Conservation (phyloP, 2,329 filamentous ascomycete species). For the Clonostachys rosea region DNA sequence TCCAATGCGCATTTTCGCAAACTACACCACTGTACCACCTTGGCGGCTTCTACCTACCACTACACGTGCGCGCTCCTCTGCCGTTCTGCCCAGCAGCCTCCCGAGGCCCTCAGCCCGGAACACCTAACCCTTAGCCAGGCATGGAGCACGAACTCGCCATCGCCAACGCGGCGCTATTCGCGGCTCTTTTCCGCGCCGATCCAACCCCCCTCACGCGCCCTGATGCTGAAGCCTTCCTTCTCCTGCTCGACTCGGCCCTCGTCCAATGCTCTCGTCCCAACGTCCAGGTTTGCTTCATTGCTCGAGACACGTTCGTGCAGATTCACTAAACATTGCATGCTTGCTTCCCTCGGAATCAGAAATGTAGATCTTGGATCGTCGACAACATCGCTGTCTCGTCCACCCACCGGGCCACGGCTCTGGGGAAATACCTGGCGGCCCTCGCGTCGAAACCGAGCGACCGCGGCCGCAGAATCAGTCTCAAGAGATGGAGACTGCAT, state of each 20-base stretch:
- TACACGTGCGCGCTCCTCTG: too few relatives aligned
- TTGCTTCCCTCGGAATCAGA: slow-evolving; percentile 47
- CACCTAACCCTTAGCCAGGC: not conserved
- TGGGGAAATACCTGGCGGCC: slow-evolving; percentile 73
- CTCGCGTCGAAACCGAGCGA: slow-evolving; percentile 53
- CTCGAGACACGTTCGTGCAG: slow-evolving; percentile 3
- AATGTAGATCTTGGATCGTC: slow-evolving; percentile 83
- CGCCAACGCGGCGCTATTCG: slow-evolving; percentile 73
- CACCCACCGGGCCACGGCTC: slow-evolving; percentile 52
- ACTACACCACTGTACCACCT: too few relatives aligned
- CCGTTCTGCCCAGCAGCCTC: too few relatives aligned
- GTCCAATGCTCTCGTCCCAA: slow-evolving; percentile 72
- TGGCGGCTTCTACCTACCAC: too few relatives aligned
- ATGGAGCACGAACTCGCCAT: slow-evolving; percentile 73
- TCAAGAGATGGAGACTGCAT: slow-evolving; percentile 66
- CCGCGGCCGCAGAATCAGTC: too few relatives aligned
- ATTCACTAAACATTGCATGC: slow-evolving; percentile 4
- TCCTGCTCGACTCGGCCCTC: slow-evolving; percentile 58
- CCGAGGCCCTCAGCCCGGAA: too few relatives aligned
- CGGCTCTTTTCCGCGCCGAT: slow-evolving; percentile 69
- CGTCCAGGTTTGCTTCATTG: slow-evolving; percentile 74
- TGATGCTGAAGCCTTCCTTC: slow-evolving; percentile 66
- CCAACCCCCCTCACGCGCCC: slow-evolving; percentile 64
- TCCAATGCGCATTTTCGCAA: too few relatives aligned
- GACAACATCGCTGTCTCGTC: slow-evolving; percentile 65